These are phyloP conservation scores for Amanita pseudoporphyria DNA, from an alignment of 768 basidiomycete species.

Conservation along the genomic window DNA sequence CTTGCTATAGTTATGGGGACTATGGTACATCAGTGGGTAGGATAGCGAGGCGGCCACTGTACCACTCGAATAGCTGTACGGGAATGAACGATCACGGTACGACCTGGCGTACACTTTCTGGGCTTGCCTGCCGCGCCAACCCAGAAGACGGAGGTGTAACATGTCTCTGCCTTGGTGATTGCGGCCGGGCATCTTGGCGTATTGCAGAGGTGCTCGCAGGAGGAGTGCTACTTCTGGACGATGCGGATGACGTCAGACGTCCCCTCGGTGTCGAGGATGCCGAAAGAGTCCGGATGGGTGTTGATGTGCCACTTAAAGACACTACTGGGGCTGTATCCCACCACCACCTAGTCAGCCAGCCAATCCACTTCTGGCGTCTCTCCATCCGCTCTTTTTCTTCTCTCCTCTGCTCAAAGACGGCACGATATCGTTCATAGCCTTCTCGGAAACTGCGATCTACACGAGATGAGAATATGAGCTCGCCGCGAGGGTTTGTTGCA, in stretches of 20 bases:
- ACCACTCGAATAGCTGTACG: not conserved
- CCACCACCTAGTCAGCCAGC: constrained; percentile 14
- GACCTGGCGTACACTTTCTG: not conserved
- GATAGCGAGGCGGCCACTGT: not conserved
- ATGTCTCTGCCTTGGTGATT: not conserved
- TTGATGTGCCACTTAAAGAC: not conserved
- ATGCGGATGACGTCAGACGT: constrained; percentile 2
- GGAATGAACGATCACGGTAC: not conserved
- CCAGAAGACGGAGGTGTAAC: constrained; percentile 1
- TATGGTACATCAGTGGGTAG: not conserved
- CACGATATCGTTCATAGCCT: constrained; percentile 85
- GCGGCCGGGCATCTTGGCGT: not conserved
- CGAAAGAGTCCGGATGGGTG: constrained; percentile 3
- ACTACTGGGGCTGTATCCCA: not conserved
- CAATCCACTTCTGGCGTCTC: constrained; percentile 21
- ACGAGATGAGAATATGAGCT: constrained; percentile 90
- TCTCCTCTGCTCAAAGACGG: constrained; percentile 73
- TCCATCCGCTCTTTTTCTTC: constrained; percentile 47
- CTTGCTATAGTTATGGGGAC: not conserved
- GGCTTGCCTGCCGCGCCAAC: not conserved
- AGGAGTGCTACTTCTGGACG: constrained; percentile 8
- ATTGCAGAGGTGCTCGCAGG: not conserved
- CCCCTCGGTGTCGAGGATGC: constrained; percentile 2
- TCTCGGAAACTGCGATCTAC: constrained; percentile 80
- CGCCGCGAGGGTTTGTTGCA: constrained; percentile 83